Base-by-base conservation (phyloP, 257 asterid genomes). In the Solanum dulcamara region DNA sequence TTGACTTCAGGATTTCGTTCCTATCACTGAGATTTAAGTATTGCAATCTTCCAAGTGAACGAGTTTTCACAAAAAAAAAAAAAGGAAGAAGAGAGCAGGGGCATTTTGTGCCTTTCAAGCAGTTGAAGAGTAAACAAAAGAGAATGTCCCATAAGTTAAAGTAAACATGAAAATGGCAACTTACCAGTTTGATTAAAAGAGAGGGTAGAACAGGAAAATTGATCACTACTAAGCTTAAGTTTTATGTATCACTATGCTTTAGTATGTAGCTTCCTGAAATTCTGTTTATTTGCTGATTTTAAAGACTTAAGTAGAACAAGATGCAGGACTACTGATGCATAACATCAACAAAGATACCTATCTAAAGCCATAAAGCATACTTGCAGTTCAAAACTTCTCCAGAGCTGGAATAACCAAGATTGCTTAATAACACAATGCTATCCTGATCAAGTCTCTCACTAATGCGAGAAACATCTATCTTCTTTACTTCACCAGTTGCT, bases 321-420 rank as follows among this genome's bases (percentile, higher is more conserved):
- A 55, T 60, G 37, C 55, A 55, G 15, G 26, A 33, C 64, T 7
- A 75, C 57, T 81, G 84, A 88, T 80, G 84, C 90, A 66, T 68
- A 72, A 83, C 75, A 85, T 71, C 88, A 92, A 91, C 92, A 88
- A 88, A 91, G 91, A 89, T 89, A 92, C 94, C 93, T 89, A 94
- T 79, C 28, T 86, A 91, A 91, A 89, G 85, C 60, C 92, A 90
- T 86, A 88, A 86, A 90, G 90, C 97, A 88, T 93, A 96, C 99
- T 94, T 96, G 99, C 99, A 96, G 92, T 96, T 94, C 84, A 96
- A 89, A 81, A 92, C 98, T 91, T 92, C 98, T 46, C 98, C 98
- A 30, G 99, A 94, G 90, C 99, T 96, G 88, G 99, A 96, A 93
- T 93, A 94, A 71, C 96, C 98, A 71, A 96, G 96, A 90, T 94